Evolutionary conservation across 306 rosid genomes (phyloP), one percentile per base, ranked within the genome.

Genomic region (Cucurbita pepo): DNA sequence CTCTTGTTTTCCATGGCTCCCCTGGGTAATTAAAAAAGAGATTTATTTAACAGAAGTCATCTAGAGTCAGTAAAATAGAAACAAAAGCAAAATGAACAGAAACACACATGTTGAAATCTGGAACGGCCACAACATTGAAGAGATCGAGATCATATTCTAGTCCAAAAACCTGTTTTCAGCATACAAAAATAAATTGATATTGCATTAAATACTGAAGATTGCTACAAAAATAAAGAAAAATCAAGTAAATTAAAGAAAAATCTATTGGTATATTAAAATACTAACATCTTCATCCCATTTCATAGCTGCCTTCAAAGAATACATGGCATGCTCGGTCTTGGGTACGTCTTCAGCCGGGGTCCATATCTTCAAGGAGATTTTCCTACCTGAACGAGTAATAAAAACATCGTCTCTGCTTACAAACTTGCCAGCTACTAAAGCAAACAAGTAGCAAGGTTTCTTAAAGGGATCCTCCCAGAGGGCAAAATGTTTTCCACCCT

Each of bases 1-100:
- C 97, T 94, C 89, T 94, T 94, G 95, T 94, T 94, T 82, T 94
- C 99, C 99, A 94, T 94, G 60, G 99, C 99, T 79, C 99, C 99
- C 99, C 99, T 91, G 87, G 71, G 57, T 70, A 74, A 58, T 47
- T 76, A 66, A 81, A 77, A 77, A 30, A 71, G 55, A 18, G 36
- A 52, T 8, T 30, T 25, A 18, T n/a, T 41, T 8, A 25, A 7
- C 6, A 40, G 53, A 47, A 48, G 11, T 56, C 53, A 40, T 71
- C 44, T 63, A 40, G 51, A 71, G 51, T n/a, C n/a, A 19, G 64
- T 38, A 44, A 74, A 56, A 47, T 45, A 18, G 37, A 36, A 45
- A 57, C 25, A 15, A 69, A 63, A 47, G 52, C 25, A 15, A 69
- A 63, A 47, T 58, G 67, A 47, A 45, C 22, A 47, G 56, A 67